Evolutionary conservation across 768 basidiomycete genomes (phyloP), one percentile per base, ranked within the genome.

Genomic region (Tylopilus sp.): DNA sequence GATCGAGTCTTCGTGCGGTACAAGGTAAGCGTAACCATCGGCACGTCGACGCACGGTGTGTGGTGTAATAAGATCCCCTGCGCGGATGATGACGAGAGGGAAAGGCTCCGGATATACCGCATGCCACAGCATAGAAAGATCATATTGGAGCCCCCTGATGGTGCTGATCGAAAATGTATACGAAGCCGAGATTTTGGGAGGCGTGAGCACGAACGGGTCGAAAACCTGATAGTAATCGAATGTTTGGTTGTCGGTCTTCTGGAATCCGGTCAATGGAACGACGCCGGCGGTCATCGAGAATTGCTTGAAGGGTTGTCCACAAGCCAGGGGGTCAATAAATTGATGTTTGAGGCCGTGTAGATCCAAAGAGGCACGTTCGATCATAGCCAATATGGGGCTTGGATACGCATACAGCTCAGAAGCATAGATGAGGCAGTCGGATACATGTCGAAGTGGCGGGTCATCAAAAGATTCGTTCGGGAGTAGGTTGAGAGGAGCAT

Each of bases 71-170:
- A 63, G 12, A 31, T 67, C 67, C 13, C 11, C 12, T 3, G 18
- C 9, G 8, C 56, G 57, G 36, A 67, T 22, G 6, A 69, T 50
- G 22, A 67, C 42, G 6, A 52, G 47, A 0, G 62, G 67, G 5
- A 67, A 57, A 3, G 65, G 67, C 1, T 31, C 0, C 6, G 62
- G 67, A 44, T 28, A 52, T 0, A 58, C 62, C 3, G 12, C 30
- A 18, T 3, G 22, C 55, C 55, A 62, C 17, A 47, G 20, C 2
- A 1, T 10, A n/a, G 7, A 7, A 11, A 68, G 47, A 4, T 47
- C 49, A 1, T 11, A 11, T 22, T 52, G 65, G 11, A 67, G 22
- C 17, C 15, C 18, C 20, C 49, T n/a, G 15, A 67, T 40, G 21
- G 44, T 12, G 9, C 30, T 21, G 20, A 62, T 45, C 0, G 59